A percentile compares a stretch with the other conserved stretches of the same genome.
Conservation (phyloP, 2,329 filamentous ascomycete species). For the Trichoderma cornu-damae region DNA sequence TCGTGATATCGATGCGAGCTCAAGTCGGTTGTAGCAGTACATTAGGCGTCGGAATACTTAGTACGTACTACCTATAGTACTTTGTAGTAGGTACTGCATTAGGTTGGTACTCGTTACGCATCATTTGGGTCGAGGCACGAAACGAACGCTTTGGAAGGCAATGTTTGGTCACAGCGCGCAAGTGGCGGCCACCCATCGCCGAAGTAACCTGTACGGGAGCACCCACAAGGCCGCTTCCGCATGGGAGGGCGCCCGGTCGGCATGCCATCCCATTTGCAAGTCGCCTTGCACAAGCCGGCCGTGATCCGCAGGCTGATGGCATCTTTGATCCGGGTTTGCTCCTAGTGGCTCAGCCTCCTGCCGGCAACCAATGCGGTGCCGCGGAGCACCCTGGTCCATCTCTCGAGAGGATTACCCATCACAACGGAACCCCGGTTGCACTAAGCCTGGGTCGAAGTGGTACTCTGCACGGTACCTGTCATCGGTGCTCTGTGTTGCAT, state of each 20-base stretch:
- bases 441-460: not conserved
- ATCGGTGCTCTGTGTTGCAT: not conserved
- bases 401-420: conserved; percentile 8
- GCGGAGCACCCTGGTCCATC: conserved; percentile 13
- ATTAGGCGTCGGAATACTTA: no score
- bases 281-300: conserved; percentile 9
- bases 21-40: no score
- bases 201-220: not conserved
- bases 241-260: not conserved
- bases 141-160: no score
- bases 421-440: conserved; percentile 1
- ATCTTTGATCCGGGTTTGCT: conserved; percentile 10
- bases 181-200: no score
- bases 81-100: no score
- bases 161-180: no score
- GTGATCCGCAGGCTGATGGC: conserved; percentile 10
- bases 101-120: no score
- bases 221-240: not conserved
- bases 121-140: no score
- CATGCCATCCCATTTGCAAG: conserved; percentile 16
- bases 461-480: conserved; percentile 4
- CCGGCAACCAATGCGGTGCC: conserved; percentile 11
- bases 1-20: no score
- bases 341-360: conserved; percentile 13
- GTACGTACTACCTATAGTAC: no score